Base-by-base conservation (phyloP, 2,329 filamentous ascomycete genomes). In the Aureobasidium sp. region DNA sequence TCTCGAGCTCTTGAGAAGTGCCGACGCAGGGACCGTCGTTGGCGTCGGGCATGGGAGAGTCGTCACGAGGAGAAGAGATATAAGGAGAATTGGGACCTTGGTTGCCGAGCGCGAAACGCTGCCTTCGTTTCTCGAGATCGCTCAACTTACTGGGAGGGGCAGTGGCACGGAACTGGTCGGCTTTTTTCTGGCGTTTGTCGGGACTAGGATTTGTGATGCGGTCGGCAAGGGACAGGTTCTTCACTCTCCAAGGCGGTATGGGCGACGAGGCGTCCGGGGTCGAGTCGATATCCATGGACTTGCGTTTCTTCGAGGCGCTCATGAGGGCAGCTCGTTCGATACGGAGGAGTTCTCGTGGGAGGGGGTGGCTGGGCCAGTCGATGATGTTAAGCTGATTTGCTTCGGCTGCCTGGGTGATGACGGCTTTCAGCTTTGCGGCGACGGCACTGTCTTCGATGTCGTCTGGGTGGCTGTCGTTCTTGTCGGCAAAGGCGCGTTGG, bases 71-170 rank as follows among this genome's bases (percentile, higher is more conserved):
- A 55, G 71, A 70, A 61, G 61, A 80, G 52, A 66, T 15, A 55
- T 63, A 66, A 74, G 67, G 84, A 78, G 69, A 87, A 65, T 83
- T 83, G 66, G 78, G 83, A 68, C 76, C 75, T 63, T 74, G 72
- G 60, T 77, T 76, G 49, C 75, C 71, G 61, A 80, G 78, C 66
- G 93, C 87, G 76, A 96, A 96, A 68, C 94, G 90, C 71, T 90
- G 90, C 75, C 88, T 89, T 68, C 94, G 89, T 79, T 91, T 92
- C 76, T 97, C 92, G 78, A 90, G 82, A 79, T 88, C 88, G 77
- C 89, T 86, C 75, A 88, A 94, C 90, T 96, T 96, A 94, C 90
- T 95, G 81, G 82, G 74, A 29, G 65, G 63, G 52, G 66, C 68
- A 77, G 75, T 84, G 77, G 67, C 69, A 61, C 67, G 67, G 31